Percentiles rank a stretch among this genome's conserved stretches.
Conservation (phyloP, 768 basidiomycete species). For the Leccinellum albellum region DNA sequence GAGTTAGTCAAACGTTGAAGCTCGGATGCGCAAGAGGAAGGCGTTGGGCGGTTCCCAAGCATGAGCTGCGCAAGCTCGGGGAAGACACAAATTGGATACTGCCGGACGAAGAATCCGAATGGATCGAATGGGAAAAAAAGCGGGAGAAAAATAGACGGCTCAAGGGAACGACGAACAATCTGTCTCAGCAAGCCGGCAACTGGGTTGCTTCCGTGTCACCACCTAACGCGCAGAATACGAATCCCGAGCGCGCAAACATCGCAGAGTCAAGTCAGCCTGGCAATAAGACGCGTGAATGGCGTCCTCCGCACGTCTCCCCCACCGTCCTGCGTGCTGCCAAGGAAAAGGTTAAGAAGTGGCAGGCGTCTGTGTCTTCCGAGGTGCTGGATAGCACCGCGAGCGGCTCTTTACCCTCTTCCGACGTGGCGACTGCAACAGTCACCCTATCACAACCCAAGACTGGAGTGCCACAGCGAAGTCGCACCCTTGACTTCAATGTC, state of each 20-base stretch:
- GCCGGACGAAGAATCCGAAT: constrained; percentile 47
- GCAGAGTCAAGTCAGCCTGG: not conserved
- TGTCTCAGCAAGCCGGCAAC: constrained; percentile 5
- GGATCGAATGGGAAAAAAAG: constrained; percentile 44
- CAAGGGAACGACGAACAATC: constrained; percentile 13
- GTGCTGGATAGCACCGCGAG: constrained; percentile 7
- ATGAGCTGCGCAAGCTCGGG: constrained; percentile 20
- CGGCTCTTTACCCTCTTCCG: constrained; percentile 1
- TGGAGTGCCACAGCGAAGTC: constrained; percentile 10
- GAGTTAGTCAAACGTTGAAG: constrained; percentile 38
- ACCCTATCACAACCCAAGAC: constrained; percentile 14
- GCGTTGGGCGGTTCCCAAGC: constrained; percentile 21
- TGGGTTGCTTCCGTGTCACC: not conserved
- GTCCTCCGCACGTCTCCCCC: constrained; percentile 19
- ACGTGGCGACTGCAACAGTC: not conserved
- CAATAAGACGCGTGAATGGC: constrained; percentile 4
- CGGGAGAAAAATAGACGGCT: constrained; percentile 18
- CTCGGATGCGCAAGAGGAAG: constrained; percentile 40
- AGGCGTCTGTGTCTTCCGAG: constrained; percentile 27
- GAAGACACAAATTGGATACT: constrained; percentile 33
- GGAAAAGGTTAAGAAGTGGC: constrained; percentile 36
- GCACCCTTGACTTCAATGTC: constrained; percentile 42
- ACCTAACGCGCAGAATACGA: constrained; percentile 1
- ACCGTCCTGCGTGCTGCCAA: constrained; percentile 27
- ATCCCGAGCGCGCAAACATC: not conserved